Percentiles rank a stretch among this genome's conserved stretches.
These are phyloP conservation scores for Penicillium tannophilum DNA, from an alignment of 495 filamentous ascomycete species.

Conservation along the genomic window DNA sequence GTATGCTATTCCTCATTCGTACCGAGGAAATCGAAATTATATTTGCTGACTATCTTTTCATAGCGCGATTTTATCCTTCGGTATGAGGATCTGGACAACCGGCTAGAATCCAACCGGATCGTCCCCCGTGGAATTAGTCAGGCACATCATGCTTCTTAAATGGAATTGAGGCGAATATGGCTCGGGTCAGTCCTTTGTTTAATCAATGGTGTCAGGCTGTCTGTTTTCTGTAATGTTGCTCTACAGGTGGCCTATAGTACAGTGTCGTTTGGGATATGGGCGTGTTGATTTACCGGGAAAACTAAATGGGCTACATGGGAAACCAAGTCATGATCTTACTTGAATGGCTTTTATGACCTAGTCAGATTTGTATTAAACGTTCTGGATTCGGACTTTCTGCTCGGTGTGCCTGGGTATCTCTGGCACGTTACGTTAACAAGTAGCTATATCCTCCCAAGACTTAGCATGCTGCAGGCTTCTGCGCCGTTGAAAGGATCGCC, in stretches of 20 bases:
- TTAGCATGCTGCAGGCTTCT: slow-evolving; percentile 18
- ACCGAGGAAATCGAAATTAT: not conserved
- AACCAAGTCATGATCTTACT: slow-evolving; percentile 31
- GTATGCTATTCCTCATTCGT: slow-evolving; percentile 42
- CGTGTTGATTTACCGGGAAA: slow-evolving; percentile 32
- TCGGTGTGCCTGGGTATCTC: not conserved
- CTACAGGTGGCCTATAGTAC: slow-evolving; percentile 27
- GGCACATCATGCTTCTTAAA: slow-evolving; percentile 48
- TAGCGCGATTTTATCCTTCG: slow-evolving; percentile 78
- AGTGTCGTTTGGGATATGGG: slow-evolving; percentile 31
- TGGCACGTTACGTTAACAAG: not conserved
- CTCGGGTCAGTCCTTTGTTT: slow-evolving; percentile 15
- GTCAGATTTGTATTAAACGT: not conserved
- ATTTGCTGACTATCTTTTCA: slow-evolving; percentile 8
- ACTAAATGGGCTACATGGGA: slow-evolving; percentile 27
- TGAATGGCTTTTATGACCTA: slow-evolving; percentile 15
- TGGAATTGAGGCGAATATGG: slow-evolving; percentile 2
- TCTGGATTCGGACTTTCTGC: not conserved
- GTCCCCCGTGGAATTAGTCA: slow-evolving; percentile 37
- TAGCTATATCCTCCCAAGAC: not conserved
- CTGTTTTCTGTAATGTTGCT: slow-evolving; percentile 36
- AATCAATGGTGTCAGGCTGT: slow-evolving; percentile 41
- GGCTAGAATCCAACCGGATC: slow-evolving; percentile 43
- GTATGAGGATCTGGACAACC: slow-evolving; percentile 75
- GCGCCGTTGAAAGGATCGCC: slow-evolving; percentile 38